A percentile compares a stretch with the other conserved stretches of the same genome.
Evolutionary conservation across 352 stramenopile species (phyloP).

Genomic region (Phytophthora niederhauseri): DNA sequence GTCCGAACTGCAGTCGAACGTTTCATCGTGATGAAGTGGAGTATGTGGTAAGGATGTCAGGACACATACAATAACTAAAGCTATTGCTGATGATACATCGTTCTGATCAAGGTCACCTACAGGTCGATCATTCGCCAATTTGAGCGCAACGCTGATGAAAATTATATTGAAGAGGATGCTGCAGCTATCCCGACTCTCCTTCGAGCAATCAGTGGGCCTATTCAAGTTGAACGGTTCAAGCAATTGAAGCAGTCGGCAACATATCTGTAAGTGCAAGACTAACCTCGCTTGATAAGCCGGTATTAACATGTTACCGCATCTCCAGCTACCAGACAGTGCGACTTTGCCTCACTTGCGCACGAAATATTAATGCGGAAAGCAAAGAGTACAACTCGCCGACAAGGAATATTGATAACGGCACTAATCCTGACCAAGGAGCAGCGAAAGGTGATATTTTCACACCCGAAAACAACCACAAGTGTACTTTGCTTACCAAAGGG

Average conservation of each 20-base stretch:
- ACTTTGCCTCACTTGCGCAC: constrained; percentile 46
- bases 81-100: not conserved
- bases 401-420: constrained; percentile 8
- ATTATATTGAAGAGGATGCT: constrained; percentile 15
- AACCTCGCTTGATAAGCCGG: not conserved
- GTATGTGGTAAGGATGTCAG: constrained; percentile 40
- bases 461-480: not conserved
- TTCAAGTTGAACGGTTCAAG: constrained; percentile 45
- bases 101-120: constrained; percentile 40
- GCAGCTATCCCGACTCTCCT: constrained; percentile 39
- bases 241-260: constrained; percentile 44
- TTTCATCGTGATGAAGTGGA: constrained; percentile 47
- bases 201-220: constrained; percentile 36
- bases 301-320: not conserved
- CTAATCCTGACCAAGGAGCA: not conserved
- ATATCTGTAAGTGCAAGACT: constrained; percentile 42
- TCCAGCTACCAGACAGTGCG: constrained; percentile 52
- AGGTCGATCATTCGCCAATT: constrained; percentile 49
- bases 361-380: constrained; percentile 29
- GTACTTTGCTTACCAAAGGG: constrained; percentile 6
- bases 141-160: constrained; percentile 26
- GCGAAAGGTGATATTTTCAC: not conserved
- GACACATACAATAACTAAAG: not conserved
- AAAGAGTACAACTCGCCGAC: constrained; percentile 1
- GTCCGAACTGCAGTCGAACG: constrained; percentile 45